phyloP scores from a whole-genome alignment of 345 rosid genomes.

The Citrus cavaleriei region DNA sequence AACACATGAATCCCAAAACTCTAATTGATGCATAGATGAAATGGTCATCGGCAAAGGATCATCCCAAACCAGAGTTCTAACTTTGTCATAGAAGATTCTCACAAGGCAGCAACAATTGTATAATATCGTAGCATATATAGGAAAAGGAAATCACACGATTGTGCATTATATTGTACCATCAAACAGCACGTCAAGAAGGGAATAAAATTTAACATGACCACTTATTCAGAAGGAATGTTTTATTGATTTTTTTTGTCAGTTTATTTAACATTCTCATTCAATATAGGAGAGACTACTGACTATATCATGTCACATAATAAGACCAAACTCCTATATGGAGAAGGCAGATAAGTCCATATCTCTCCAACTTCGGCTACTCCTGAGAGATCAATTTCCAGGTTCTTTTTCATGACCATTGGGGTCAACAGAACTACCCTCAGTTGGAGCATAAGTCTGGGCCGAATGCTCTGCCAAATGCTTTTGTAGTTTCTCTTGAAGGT shows the following conservation, averaged over 20 bases:
- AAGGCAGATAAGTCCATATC: not conserved
- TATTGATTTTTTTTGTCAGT: not conserved
- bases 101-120: not conserved
- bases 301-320: not conserved
- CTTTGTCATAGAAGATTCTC: not conserved
- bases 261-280: not conserved
- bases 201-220: not conserved
- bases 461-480: not conserved
- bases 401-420: not conserved
- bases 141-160: not conserved
- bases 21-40: not conserved
- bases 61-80: not conserved
- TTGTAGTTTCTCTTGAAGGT: not conserved
- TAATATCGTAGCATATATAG: not conserved
- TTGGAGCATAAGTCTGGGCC: not conserved
- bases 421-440: not conserved
- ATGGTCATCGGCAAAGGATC: not conserved
- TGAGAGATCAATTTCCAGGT: not conserved
- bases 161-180: not conserved
- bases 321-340: not conserved
- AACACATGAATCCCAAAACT: not conserved
- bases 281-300: not conserved
- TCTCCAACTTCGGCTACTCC: not conserved
- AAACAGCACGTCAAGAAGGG: not conserved
- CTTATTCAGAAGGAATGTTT: not conserved